Conservation (phyloP, 2,329 filamentous ascomycete genomes). For the Fusarium mexicanum region DNA sequence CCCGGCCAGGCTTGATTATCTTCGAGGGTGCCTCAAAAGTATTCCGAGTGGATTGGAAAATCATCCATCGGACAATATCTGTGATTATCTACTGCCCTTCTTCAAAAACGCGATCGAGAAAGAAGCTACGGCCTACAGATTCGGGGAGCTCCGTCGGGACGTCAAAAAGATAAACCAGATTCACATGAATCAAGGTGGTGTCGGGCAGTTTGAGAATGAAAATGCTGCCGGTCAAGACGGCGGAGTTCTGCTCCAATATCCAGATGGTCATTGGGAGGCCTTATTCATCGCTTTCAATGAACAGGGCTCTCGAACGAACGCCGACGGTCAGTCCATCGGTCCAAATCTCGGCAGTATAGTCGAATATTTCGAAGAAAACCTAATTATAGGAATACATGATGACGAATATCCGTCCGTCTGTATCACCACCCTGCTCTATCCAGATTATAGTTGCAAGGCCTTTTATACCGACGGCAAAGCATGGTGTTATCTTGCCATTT, state of each 20-base stretch:
- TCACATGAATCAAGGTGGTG: background rate
- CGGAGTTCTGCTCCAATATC: background rate
- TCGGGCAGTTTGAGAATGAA: background rate
- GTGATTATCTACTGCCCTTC: background rate
- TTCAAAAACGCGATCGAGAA: background rate
- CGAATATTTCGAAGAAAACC: background rate
- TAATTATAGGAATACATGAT: no score
- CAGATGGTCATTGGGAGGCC: background rate
- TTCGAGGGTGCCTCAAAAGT: no score
- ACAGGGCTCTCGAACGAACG: background rate
- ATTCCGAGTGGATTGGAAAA: background rate
- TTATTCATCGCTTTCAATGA: background rate
- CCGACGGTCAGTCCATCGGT: background rate
- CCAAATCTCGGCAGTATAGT: background rate
- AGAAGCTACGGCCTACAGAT: background rate
- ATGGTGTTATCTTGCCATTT: background rate
- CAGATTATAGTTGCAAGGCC: background rate
- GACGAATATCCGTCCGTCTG: background rate
- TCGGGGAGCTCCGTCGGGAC: background rate
- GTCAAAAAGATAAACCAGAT: background rate
- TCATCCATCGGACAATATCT: background rate
- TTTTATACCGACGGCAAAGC: no score
- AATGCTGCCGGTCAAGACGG: background rate
- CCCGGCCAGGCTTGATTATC: background rate
- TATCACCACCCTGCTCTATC: background rate